A percentile compares a stretch with the other conserved stretches of the same genome.
These are phyloP conservation scores for Ogataea henricii DNA, from an alignment of 805 yeast species.

Conservation along the genomic window DNA sequence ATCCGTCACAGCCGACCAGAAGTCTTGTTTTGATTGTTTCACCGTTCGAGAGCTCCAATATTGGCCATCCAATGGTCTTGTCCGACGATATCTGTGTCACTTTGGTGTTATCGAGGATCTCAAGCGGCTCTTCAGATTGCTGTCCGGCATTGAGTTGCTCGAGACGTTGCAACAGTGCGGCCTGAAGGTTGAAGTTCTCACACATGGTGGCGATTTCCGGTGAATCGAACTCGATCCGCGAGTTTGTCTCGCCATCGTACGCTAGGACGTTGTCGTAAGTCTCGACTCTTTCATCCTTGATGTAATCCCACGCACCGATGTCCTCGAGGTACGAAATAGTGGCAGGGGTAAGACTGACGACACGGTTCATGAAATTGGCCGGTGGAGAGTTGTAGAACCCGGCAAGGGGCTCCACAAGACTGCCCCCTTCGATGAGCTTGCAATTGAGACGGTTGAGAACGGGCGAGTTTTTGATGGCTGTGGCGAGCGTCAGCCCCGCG, in stretches of 20 bases:
- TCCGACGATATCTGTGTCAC: slow-evolving; percentile 56
- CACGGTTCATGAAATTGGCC: slow-evolving; percentile 69
- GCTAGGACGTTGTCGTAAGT: slow-evolving; percentile 81
- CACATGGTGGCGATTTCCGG: slow-evolving; percentile 78
- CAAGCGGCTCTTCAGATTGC: slow-evolving; percentile 32
- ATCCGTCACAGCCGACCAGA: slow-evolving; percentile 95
- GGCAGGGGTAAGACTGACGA: slow-evolving; percentile 83
- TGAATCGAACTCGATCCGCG: slow-evolving; percentile 71
- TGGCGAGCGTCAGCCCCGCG: slow-evolving; percentile 85
- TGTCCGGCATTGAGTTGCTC: slow-evolving; percentile 40
- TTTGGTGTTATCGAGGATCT: slow-evolving; percentile 64
- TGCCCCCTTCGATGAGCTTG: slow-evolving; percentile 72
- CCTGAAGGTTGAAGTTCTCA: slow-evolving; percentile 83
- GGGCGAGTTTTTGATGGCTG: slow-evolving; percentile 75
- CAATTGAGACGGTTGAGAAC: slow-evolving; percentile 60
- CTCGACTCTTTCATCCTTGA: slow-evolving; percentile 70
- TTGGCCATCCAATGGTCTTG: slow-evolving; percentile 66
- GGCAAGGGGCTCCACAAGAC: slow-evolving; percentile 49
- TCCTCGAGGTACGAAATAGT: slow-evolving; percentile 64
- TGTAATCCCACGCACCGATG: slow-evolving; percentile 76
- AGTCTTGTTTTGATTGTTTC: slow-evolving; percentile 63
- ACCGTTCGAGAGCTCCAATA: slow-evolving; percentile 68
- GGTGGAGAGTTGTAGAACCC: slow-evolving; percentile 48
- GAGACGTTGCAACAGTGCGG: slow-evolving; percentile 61
- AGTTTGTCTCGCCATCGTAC: slow-evolving; percentile 78